These are phyloP conservation scores for Penicillium paradoxum DNA, from an alignment of 495 filamentous ascomycete species.

Conservation along the genomic window DNA sequence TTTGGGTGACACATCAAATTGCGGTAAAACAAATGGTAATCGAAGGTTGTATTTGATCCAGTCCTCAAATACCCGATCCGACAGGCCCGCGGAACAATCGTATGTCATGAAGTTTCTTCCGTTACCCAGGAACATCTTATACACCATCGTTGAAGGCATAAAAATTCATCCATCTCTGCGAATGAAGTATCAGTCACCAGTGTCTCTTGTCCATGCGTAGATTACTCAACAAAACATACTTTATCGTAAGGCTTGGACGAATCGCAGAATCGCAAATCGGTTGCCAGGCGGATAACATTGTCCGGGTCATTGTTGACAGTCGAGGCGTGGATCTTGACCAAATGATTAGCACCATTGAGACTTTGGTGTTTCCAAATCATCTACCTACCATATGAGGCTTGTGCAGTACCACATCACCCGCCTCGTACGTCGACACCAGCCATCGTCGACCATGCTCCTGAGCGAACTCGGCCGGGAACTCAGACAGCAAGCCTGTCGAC, in stretches of 20 bases:
- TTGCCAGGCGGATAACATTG: conserved; percentile 53
- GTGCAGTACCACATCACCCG: conserved; percentile 59
- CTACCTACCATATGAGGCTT: conserved; percentile 48
- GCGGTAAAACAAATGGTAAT: no score
- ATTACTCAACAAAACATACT: conserved; percentile 13
- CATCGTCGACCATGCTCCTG: conserved; percentile 41
- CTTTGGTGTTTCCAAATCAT: neutral
- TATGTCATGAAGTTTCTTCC: neutral
- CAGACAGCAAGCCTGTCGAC: conserved; percentile 44
- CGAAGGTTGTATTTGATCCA: no score
- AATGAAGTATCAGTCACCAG: neutral
- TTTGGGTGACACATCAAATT: no score
- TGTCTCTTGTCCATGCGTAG: neutral
- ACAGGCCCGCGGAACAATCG: no score
- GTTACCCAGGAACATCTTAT: conserved; percentile 1
- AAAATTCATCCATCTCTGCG: conserved; percentile 36
- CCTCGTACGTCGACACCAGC: conserved; percentile 52
- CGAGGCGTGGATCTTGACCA: conserved; percentile 49
- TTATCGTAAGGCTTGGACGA: conserved; percentile 47
- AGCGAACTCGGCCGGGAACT: conserved; percentile 42
- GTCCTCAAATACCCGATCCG: no score
- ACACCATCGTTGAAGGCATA: conserved; percentile 36
- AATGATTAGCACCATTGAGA: neutral
- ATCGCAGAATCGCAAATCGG: conserved; percentile 52
- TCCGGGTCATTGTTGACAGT: conserved; percentile 51